phyloP scores from a whole-genome alignment of 1,139 yeast genomes.

The Candida sanyaensis region DNA sequence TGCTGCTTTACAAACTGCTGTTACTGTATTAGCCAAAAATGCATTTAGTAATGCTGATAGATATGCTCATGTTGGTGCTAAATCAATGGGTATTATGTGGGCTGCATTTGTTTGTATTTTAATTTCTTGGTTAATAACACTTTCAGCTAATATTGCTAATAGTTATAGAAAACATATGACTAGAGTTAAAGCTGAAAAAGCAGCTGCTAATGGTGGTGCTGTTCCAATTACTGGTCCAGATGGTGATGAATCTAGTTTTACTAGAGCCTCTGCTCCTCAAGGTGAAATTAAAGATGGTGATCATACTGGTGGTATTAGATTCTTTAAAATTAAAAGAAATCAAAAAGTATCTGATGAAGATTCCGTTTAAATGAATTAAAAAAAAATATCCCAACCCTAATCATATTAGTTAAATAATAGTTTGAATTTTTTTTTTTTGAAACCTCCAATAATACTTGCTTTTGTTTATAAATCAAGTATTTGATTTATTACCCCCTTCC shows the following conservation, averaged over 20 bases:
- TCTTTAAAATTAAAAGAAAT: conserved; percentile 75
- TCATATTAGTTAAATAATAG: no score
- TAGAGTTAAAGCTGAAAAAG: conserved; percentile 29
- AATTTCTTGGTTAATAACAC: conserved; percentile 54
- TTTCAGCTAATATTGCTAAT: conserved; percentile 52
- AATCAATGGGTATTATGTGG: conserved; percentile 68
- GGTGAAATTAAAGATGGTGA: conserved; percentile 30
- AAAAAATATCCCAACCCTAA: no score
- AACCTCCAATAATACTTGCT: no score
- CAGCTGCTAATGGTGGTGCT: conserved; percentile 3
- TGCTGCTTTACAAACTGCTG: conserved; percentile 69
- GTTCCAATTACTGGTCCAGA: conserved; percentile 15
- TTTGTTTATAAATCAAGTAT: no score
- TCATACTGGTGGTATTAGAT: conserved; percentile 66
- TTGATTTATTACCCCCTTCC: no score
- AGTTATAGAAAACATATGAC: conserved; percentile 49
- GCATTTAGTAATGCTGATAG: conserved; percentile 54
- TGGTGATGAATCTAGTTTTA: conserved; percentile 48
- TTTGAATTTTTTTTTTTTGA: no score
- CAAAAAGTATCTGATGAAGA: conserved; percentile 61
- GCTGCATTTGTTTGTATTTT: conserved; percentile 59
- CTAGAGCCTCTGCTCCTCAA: conserved; percentile 36
- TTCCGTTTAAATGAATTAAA: conserved; percentile 42
- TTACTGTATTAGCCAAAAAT: conserved; percentile 61
- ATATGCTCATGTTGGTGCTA: conserved; percentile 53